Evolutionary conservation across 176 grass and related monocot genomes (phyloP).

Genomic region (Typha latifolia): DNA sequence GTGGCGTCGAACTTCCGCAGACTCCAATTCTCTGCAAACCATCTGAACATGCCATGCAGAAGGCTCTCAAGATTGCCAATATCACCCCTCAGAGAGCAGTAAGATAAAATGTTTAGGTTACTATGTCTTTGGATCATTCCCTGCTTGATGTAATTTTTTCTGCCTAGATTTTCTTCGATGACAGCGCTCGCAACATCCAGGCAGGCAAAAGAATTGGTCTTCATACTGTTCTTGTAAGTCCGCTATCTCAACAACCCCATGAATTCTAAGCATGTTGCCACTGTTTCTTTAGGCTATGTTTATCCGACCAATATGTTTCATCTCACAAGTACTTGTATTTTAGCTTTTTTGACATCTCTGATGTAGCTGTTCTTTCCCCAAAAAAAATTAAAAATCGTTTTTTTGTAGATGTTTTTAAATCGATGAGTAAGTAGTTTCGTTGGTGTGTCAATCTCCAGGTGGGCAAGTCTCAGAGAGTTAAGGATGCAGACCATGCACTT

Average conservation of each 20-base stretch:
- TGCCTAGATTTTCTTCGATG: conserved; percentile 72
- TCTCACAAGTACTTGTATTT: too few relatives aligned
- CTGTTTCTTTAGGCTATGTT: not conserved
- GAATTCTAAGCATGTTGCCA: too few relatives aligned
- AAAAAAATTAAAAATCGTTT: too few relatives aligned
- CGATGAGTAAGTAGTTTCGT: not conserved
- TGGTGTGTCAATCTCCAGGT: conserved; percentile 29
- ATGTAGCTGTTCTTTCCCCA: not conserved
- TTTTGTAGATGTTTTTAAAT: too few relatives aligned
- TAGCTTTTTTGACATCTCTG: not conserved
- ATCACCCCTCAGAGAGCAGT: conserved; percentile 65
- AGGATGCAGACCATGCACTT: conserved; percentile 71
- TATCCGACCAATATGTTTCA: too few relatives aligned
- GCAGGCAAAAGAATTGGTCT: conserved; percentile 61
- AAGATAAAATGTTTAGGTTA: conserved; percentile 9
- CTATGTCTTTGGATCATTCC: not conserved
- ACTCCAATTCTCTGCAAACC: conserved; percentile 78
- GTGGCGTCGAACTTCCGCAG: conserved; percentile 47
- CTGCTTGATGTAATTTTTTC: conserved; percentile 5
- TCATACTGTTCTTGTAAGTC: conserved; percentile 51
- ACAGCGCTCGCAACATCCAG: conserved; percentile 70
- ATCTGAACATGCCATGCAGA: conserved; percentile 46
- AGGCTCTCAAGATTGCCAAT: conserved; percentile 52
- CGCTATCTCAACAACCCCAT: too few relatives aligned
- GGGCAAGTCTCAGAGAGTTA: conserved; percentile 52